Percentiles rank a stretch among this genome's conserved stretches.
These are phyloP conservation scores for Helichrysum umbraculigerum DNA, from an alignment of 129 eudicot species.

Conservation along the genomic window DNA sequence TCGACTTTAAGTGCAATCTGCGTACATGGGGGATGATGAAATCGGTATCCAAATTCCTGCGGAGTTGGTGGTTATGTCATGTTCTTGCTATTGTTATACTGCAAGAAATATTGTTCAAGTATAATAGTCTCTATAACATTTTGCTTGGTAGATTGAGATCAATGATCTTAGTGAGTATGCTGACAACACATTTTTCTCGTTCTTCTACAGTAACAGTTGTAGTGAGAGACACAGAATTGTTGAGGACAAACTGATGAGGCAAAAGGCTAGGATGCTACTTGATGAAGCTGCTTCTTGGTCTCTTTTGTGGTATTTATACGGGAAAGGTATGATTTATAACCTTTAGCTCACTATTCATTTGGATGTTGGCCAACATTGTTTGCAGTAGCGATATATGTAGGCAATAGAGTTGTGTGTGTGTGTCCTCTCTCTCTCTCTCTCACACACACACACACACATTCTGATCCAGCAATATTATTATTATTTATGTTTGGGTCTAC, in stretches of 20 bases:
- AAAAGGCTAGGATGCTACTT: conserved; percentile 77
- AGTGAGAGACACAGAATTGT: conserved; percentile 72
- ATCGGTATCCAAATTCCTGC: neutral
- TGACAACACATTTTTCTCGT: conserved; percentile 19
- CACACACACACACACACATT: neutral
- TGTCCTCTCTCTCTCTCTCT: neutral
- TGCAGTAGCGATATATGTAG: too few species aligned
- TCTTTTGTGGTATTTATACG: conserved; percentile 91
- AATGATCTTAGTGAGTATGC: neutral
- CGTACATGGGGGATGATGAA: neutral
- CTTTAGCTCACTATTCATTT: conserved; percentile 14
- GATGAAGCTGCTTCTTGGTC: conserved; percentile 99
- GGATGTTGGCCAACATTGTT: neutral
- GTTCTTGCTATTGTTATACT: conserved; percentile 3
- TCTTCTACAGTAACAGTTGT: conserved; percentile 65
- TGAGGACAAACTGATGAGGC: conserved; percentile 94
- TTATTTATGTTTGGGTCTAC: neutral
- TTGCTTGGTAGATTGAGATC: conserved; percentile 3
- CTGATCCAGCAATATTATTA: neutral
- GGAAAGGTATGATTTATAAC: conserved; percentile 62
- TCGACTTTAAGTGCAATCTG: neutral
- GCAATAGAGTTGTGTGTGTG: neutral
- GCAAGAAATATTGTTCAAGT: neutral
- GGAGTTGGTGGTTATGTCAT: conserved; percentile 2
- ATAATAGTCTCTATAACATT: neutral